Percentiles rank a stretch among this genome's conserved stretches.
phyloP scores from a whole-genome alignment of 2,329 filamentous ascomycete genomes.

The Didymella exigua region DNA sequence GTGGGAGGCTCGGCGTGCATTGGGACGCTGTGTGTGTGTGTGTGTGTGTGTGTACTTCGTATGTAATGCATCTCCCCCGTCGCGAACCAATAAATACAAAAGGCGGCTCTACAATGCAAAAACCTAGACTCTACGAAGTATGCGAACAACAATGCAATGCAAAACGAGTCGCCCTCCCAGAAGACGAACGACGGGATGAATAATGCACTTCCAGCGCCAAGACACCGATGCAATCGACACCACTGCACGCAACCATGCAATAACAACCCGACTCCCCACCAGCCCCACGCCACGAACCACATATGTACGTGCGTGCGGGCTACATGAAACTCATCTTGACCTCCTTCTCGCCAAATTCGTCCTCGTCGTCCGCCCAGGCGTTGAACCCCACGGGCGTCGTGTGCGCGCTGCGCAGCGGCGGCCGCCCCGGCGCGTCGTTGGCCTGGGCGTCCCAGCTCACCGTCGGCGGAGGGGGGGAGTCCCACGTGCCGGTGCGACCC shows the following conservation, averaged over 20 bases:
- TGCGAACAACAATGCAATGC: neutral
- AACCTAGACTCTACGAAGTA: too few species aligned
- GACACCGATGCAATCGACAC: neutral
- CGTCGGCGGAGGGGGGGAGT: neutral
- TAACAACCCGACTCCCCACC: neutral
- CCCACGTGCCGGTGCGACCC: neutral
- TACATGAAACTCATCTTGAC: conserved; percentile 56
- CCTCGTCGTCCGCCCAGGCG: conserved; percentile 55
- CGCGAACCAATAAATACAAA: neutral
- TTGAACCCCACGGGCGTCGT: conserved; percentile 49
- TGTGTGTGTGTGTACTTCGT: too few species aligned
- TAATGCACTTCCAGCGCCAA: neutral
- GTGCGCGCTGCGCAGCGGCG: conserved; percentile 34
- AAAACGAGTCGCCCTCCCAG: neutral
- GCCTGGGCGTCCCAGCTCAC: conserved; percentile 5
- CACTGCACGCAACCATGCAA: neutral
- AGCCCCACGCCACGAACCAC: neutral
- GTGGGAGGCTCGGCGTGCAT: too few species aligned
- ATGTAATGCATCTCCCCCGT: neutral
- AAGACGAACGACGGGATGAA: neutral
- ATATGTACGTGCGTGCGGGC: neutral
- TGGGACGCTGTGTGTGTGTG: too few species aligned
- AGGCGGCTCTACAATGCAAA: neutral
- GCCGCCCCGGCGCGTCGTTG: conserved; percentile 34
- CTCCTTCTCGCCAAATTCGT: conserved; percentile 55